A percentile compares a stretch with the other conserved stretches of the same genome.
These are phyloP conservation scores for Adansonia rubrostipa DNA, from an alignment of 441 rosid genomes.

Conservation along the genomic window DNA sequence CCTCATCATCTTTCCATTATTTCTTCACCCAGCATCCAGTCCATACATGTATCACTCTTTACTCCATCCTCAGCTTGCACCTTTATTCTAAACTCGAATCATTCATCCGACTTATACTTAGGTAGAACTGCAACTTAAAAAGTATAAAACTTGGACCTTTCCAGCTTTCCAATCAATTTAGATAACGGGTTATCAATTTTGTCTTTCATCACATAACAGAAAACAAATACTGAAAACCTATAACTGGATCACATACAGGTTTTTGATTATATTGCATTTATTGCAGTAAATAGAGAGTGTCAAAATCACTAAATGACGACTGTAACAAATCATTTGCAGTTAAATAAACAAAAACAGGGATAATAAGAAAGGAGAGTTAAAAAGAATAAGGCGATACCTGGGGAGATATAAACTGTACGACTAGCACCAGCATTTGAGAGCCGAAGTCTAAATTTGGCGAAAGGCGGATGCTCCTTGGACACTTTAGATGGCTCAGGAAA, in stretches of 20 bases:
- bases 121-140: not conserved
- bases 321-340: not conserved
- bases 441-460: constrained; percentile 67
- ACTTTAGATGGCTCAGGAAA: constrained; percentile 76
- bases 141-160: not conserved
- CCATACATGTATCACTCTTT: not conserved
- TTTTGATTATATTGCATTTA: too few relatives aligned
- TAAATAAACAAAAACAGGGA: not conserved
- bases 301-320: not conserved
- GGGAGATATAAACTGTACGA: constrained; percentile 64
- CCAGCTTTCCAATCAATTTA: not conserved
- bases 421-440: constrained; percentile 60
- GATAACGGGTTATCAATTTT: not conserved
- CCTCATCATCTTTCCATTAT: too few relatives aligned
- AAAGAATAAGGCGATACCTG: constrained; percentile 35
- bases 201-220: not conserved
- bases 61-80: not conserved
- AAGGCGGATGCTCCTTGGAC: constrained; percentile 80
- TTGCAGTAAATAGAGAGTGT: too few relatives aligned
- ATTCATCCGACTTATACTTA: not conserved
- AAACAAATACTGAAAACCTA: not conserved
- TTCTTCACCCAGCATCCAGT: not conserved
- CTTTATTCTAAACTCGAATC: constrained; percentile 3
- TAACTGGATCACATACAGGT: not conserved
- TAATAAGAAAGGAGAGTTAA: not conserved